A percentile compares a stretch with the other conserved stretches of the same genome.
Evolutionary conservation across 768 basidiomycete species (phyloP).

Genomic region (Plicaturopsis crispa): DNA sequence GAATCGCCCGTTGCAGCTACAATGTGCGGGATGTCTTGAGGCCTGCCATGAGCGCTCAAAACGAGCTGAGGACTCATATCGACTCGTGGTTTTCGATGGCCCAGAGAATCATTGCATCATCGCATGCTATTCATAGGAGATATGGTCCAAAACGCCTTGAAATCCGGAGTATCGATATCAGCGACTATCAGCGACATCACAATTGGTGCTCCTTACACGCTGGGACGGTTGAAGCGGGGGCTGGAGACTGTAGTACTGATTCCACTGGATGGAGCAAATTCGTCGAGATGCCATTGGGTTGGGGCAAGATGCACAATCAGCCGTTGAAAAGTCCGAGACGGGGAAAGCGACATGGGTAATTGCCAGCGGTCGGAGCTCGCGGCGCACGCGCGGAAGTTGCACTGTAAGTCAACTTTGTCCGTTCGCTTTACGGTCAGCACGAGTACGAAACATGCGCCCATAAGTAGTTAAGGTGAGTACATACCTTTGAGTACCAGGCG

Average conservation of each 20-base stretch:
- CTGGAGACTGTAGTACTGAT: no score
- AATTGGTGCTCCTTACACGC: no score
- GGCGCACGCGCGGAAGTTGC: no score
- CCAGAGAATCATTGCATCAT: not conserved
- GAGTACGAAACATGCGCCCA: not conserved
- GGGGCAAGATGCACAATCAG: no score
- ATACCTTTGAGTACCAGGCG: not conserved
- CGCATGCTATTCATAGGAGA: not conserved
- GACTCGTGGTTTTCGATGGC: slow-evolving; percentile 26
- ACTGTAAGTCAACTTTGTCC: not conserved
- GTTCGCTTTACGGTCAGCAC: not conserved
- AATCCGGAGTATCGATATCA: slow-evolving; percentile 33
- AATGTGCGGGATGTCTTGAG: slow-evolving; percentile 10
- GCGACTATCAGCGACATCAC: no score
- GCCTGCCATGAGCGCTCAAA: slow-evolving; percentile 5
- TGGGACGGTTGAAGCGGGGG: no score
- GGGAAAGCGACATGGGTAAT: no score
- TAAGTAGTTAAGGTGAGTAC: not conserved
- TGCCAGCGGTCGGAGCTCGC: no score
- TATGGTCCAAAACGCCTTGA: slow-evolving; percentile 47
- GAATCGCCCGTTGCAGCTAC: slow-evolving; percentile 10
- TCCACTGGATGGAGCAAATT: no score
- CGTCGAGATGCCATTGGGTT: no score
- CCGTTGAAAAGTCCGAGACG: no score
- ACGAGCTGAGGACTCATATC: not conserved